phyloP scores from a whole-genome alignment of 768 basidiomycete genomes.

The Tubosaeta sp. region DNA sequence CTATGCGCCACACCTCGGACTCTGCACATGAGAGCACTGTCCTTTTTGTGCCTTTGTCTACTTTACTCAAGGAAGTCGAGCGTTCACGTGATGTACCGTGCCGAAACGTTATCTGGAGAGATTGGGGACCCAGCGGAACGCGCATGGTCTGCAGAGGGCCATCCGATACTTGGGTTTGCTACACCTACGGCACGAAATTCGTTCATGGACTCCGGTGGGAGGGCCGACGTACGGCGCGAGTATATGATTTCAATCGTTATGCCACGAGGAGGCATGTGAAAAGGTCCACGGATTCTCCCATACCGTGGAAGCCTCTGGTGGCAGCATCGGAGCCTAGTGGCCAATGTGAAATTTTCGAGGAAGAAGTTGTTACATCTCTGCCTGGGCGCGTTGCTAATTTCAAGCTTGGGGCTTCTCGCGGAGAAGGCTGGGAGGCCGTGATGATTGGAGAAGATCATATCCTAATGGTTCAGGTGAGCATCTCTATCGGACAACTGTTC shows the following conservation, averaged over 20 bases:
- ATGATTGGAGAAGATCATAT: conserved; percentile 37
- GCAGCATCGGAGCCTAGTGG: conserved; percentile 3
- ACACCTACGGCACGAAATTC: conserved; percentile 33
- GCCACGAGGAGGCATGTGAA: conserved; percentile 14
- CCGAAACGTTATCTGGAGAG: conserved; percentile 21
- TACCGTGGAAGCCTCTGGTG: conserved; percentile 18
- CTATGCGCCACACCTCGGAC: conserved; percentile 13
- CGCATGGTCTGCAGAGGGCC: conserved; percentile 27
- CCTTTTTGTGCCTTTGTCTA: conserved; percentile 32
- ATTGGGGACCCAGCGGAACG: conserved; percentile 31
- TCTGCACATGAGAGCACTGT: conserved; percentile 14
- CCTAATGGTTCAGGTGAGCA: conserved; percentile 30
- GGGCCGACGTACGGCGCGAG: conserved; percentile 14
- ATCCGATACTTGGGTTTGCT: conserved; percentile 34
- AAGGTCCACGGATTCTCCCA: conserved; percentile 3
- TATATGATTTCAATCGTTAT: conserved; percentile 34
- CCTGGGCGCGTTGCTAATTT: conserved; percentile 26
- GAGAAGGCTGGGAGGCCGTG: conserved; percentile 25
- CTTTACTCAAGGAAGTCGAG: conserved; percentile 23
- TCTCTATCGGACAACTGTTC: not conserved
- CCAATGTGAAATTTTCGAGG: conserved; percentile 16
- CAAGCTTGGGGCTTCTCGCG: conserved; percentile 8
- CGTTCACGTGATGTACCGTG: conserved; percentile 3
- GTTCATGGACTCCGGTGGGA: conserved; percentile 24
- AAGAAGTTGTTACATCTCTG: conserved; percentile 23